phyloP scores from a whole-genome alignment of 2,329 filamentous ascomycete genomes.

The Aureobasidium sp. region DNA sequence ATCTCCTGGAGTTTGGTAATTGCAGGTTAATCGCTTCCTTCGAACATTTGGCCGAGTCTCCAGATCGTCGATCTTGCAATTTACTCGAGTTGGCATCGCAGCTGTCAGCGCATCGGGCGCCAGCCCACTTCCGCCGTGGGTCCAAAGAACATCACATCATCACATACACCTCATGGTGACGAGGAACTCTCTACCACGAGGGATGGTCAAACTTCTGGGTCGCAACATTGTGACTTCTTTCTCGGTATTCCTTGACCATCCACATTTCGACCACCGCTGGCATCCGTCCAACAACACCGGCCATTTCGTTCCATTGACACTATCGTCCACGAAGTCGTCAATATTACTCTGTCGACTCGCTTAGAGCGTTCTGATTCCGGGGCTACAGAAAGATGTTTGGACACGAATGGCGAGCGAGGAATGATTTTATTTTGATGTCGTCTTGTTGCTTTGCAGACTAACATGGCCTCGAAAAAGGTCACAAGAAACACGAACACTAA shows the following conservation, averaged over 20 bases:
- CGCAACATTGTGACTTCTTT: no score
- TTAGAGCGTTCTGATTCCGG: background rate
- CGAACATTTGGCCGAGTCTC: no score
- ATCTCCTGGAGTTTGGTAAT: no score
- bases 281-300: background rate
- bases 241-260: background rate
- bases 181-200: background rate
- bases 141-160: background rate
- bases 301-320: background rate
- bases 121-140: background rate
- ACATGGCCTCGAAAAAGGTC: background rate
- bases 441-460: constrained; percentile 6
- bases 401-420: background rate
- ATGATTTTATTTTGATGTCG: background rate
- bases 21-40: no score
- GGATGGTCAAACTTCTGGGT: background rate
- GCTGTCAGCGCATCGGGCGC: background rate
- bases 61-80: background rate
- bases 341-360: background rate
- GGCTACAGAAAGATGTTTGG: no score
- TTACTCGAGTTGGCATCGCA: background rate
- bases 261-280: background rate
- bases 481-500: background rate
- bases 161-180: background rate
- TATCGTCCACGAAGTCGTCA: background rate